Base-by-base conservation (phyloP, 768 basidiomycete species). In the Suillus plorans region DNA sequence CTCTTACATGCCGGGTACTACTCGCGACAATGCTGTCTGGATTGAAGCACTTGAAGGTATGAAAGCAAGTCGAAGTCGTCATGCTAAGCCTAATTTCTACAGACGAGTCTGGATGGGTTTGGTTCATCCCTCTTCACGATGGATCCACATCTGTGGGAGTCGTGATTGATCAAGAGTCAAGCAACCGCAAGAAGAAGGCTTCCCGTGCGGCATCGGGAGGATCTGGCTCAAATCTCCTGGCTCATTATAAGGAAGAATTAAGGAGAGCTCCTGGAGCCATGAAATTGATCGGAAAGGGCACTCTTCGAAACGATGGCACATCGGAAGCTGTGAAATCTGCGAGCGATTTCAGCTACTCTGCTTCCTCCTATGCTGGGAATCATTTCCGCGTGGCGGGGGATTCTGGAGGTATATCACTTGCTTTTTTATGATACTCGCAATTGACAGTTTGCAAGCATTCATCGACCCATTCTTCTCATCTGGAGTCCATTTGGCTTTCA, bases 401-500 rank as follows among this genome's bases (percentile, higher is more conserved):
- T 71, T 86, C 86, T 31, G 86, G 84, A 68, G 82, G 85, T 85
- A 53, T 53, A 31, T 53, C 10, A 20, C 10, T 31, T 18, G 31
- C 31, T 31, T 5, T 12, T 53, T 31, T 53, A 16, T 53, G 31
- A 18, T 53, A 31, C n/a, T 36, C 12, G 12, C 5, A 36, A 56
- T 37, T 37, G 36, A 56, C 36, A 22, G 13, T 22, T 3, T 34
- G 34, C 6, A 65, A 82, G 86, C 86, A 59, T 87, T 88, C 70
- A 87, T 88, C 59, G 86, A 87, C 70, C 86, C 86, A 0, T 87
- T 87, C 76, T 88, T 88, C 71, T 87, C 86, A 3, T 85, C 83
- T 64, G 86, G 86, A 1, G 79, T 88, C 22, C 86, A 88, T 67
- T 79, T 88, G 22, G 86, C 86, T 22, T 77, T 87, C 72, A 87